Conservation (phyloP, 2,329 filamentous ascomycete species). For the Exophiala aquamarina region DNA sequence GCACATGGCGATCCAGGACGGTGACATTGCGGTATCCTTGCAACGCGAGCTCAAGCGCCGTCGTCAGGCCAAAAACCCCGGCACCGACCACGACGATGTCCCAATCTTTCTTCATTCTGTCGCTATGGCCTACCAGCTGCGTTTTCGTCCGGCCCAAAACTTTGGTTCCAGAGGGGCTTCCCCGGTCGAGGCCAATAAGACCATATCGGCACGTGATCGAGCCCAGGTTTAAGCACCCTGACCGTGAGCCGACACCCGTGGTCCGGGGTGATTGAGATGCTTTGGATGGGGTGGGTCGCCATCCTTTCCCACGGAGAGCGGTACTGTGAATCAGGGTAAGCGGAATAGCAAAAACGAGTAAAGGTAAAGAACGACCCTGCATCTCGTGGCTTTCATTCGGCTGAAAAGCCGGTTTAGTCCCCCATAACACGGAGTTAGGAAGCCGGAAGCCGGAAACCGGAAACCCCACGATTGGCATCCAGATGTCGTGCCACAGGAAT, state of each 20-base stretch:
- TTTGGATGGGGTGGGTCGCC: not conserved
- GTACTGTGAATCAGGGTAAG: not conserved
- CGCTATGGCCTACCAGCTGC: not conserved
- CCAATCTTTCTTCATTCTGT: slow-evolving; percentile 5
- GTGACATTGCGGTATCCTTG: slow-evolving; percentile 49
- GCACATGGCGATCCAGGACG: slow-evolving; percentile 36
- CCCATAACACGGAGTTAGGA: not conserved
- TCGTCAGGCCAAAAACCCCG: slow-evolving; percentile 65
- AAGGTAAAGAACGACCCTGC: too few species aligned
- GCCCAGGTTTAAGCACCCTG: not conserved
- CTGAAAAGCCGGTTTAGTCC: not conserved
- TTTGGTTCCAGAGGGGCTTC: not conserved
- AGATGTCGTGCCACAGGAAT: not conserved
- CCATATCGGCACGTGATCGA: slow-evolving; percentile 1
- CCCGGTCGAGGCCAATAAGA: not conserved
- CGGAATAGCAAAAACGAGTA: too few species aligned
- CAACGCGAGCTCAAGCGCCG: slow-evolving; percentile 65
- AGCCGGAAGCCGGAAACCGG: not conserved
- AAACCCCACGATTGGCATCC: not conserved
- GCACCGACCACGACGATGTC: slow-evolving; percentile 62
- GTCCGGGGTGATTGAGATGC: not conserved
- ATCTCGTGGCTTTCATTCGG: too few species aligned
- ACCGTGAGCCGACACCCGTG: not conserved
- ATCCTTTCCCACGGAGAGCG: not conserved
- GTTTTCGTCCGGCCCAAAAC: not conserved